Percentiles rank a stretch among this genome's conserved stretches.
Evolutionary conservation across 768 basidiomycete species (phyloP).

Genomic region (Suillus subluteus): DNA sequence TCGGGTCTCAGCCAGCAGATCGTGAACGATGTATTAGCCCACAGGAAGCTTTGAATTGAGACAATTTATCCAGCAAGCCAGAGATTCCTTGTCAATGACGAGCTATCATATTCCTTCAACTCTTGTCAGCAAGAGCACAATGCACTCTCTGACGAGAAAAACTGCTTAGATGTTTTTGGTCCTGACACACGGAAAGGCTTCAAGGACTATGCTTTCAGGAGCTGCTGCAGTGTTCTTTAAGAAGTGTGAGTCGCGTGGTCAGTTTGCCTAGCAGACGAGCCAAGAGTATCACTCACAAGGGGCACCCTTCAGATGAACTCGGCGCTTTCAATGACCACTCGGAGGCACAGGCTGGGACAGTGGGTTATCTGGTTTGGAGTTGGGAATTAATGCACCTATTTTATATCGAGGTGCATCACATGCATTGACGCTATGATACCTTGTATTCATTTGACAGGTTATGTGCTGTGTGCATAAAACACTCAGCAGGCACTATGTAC

Average conservation of each 20-base stretch:
- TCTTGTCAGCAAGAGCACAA: neutral
- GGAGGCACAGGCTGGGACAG: neutral
- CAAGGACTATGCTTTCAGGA: neutral
- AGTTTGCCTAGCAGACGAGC: neutral
- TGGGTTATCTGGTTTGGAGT: neutral
- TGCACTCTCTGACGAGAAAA: neutral
- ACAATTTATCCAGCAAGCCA: neutral
- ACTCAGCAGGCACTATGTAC: neutral
- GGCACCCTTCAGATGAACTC: neutral
- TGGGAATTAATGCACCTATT: neutral
- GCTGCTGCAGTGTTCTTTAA: neutral
- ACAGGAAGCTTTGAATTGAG: neutral
- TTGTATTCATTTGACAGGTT: neutral
- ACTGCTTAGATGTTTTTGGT: neutral
- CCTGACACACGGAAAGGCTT: neutral
- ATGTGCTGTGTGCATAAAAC: neutral
- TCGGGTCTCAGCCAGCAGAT: neutral
- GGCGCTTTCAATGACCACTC: neutral
- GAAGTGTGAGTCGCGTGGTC: neutral
- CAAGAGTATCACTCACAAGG: neutral
- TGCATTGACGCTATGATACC: neutral
- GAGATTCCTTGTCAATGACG: neutral
- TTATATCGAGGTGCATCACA: neutral
- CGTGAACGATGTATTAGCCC: neutral
- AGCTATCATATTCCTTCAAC: neutral